Evolutionary conservation across 805 yeast genomes (phyloP), one percentile per base, ranked within the genome.

Genomic region (Sugiyamaella floridensis): DNA sequence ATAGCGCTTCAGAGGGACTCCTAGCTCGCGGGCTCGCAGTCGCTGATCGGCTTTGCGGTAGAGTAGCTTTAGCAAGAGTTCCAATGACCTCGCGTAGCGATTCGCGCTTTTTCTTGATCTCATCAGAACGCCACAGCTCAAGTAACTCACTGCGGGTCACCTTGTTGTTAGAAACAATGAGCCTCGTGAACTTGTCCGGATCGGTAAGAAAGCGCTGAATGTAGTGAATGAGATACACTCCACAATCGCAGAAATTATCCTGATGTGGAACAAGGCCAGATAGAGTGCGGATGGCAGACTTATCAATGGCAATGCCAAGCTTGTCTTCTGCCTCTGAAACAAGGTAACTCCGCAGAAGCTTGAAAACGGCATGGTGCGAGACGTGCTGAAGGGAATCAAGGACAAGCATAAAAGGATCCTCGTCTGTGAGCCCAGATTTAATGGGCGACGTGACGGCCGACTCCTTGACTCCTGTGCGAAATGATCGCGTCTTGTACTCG

Each of bases 241-340:
- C 99, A 71, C 99, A 93, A 66, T 93, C 99, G 64, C 89, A 87
- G 69, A 83, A 82, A 65, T 93, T 93, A 29, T 82, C 81, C 63
- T 93, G 99, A 54, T 76, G 81, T 0, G 97, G 96, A 0, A 89
- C 93, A 4, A 71, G 63, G 4, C 82, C 81, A 7, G 72, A 66
- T 48, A 72, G 65, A 46, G 79, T 68, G 44, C 74, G 66, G 19
- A 90, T 78, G 43, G 72, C 75, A 4, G 69, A 66, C 11, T 72
- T 72, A 18, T 69, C 69, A 2, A 89, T 61, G 0, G 70, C 73
- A 9, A 83, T 56, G 0, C 68, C 69, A 58, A 80, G 76, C 58
- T 79, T 82, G 34, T 85, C 93, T 50, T 72, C 70, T 9, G 95
- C 92, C 67, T 86, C 89, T 2, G 77, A 81, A 3, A 78, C 74